Evolutionary conservation across 345 rosid genomes (phyloP), one percentile per base, ranked within the genome.

Genomic region (Arabidopsis thaliana): DNA sequence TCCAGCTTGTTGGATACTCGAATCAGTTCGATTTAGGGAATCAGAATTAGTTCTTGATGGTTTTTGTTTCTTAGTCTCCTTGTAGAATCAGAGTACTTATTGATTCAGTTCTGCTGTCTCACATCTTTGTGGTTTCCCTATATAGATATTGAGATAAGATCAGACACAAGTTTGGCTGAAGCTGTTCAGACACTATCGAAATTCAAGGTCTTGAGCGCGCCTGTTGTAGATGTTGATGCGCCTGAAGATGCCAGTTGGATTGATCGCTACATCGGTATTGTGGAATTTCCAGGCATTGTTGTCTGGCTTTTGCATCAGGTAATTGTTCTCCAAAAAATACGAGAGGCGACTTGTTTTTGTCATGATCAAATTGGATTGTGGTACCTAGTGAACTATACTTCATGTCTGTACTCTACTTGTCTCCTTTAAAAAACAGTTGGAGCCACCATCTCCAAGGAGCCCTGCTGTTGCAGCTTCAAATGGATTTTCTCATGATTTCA

Each of bases 231-330:
- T 79, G 99, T 89, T 32, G 85, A 89, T 77, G 98, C 96, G 0
- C 86, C 93, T 11, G 83, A 84, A 71, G 97, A 90, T 72, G 94
- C 97, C 9, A 82, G 80, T 61, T 96, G 99, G 99, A 89, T 96
- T 36, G 99, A 96, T 61, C 82, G 96, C 59, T 96, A 96, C 81
- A 79, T 93, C 53, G 99, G 99, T 73, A 82, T 96, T 69, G 97
- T 93, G 62, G 99, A 96, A 83, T 87, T 89, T 66, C 94, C 97
- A 4, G 99, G 99, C 52, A 91, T 96, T 63, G 98, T 82, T 48
- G 97, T 93, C 8, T 96, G 99, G 99, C 94, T 93, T 69, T 83
- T 93, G 75, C 96, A 91, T 59, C 99, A 95, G 97, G 99, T 95
- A 58, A 59, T 77, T 78, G 6, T 28, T 61, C 44, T 13, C 59